phyloP scores from a whole-genome alignment of 192 early-diverging fungal genomes.

The Backusella westeae region DNA sequence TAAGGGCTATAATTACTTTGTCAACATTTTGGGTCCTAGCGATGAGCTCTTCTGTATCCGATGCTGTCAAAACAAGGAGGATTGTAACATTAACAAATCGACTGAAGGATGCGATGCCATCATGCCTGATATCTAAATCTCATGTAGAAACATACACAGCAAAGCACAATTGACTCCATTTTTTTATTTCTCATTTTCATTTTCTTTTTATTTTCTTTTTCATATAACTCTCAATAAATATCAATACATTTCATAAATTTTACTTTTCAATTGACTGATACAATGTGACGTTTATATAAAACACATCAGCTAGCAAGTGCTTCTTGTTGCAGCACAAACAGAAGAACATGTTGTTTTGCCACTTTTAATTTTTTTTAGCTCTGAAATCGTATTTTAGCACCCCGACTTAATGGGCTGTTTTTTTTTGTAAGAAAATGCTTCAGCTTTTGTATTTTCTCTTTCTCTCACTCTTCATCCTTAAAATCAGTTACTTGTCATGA shows the following conservation, averaged over 20 bases:
- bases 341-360: not conserved
- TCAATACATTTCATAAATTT: not conserved
- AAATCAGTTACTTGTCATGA: slow-evolving; percentile 54
- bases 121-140: slow-evolving; percentile 24
- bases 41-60: slow-evolving; percentile 44
- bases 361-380: not conserved
- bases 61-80: slow-evolving; percentile 30
- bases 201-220: not conserved
- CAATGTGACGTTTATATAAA: not conserved
- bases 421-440: not conserved
- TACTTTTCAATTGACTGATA: not conserved
- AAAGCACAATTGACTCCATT: not conserved
- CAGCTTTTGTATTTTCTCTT: not conserved
- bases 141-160: not conserved
- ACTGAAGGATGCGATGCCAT: not conserved
- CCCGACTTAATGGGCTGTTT: not conserved
- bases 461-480: not conserved
- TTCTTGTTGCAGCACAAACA: not conserved
- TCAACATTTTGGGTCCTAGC: slow-evolving; percentile 44
- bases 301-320: not conserved
- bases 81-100: not conserved
- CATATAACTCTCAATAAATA: too few species aligned
- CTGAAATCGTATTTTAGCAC: not conserved
- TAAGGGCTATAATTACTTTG: slow-evolving; percentile 41
- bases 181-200: not conserved